Percentiles rank a stretch among this genome's conserved stretches.
phyloP scores from a whole-genome alignment of 257 asterid species.

The Forsythia suspensa region DNA sequence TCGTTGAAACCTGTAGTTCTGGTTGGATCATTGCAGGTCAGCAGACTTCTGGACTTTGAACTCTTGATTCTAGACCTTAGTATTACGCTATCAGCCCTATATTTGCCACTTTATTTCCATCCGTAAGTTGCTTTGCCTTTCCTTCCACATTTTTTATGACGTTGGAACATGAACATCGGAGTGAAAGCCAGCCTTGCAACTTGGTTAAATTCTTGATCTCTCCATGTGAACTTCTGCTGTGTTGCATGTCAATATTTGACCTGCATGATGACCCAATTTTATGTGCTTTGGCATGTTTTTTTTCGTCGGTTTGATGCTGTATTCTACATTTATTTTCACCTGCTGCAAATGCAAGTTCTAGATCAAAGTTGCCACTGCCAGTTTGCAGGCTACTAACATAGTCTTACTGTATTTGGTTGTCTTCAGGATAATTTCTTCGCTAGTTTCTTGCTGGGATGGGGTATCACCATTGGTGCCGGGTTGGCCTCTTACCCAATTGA shows the following conservation, averaged over 20 bases:
- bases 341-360: neutral
- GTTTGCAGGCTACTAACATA: neutral
- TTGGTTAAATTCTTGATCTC: neutral
- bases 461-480: conserved; percentile 17
- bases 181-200: neutral
- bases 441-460: conserved; percentile 15
- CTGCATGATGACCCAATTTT: neutral
- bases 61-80: neutral
- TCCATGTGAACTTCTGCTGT: neutral
- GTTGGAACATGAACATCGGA: neutral
- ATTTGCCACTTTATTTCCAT: neutral
- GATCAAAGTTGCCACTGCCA: neutral
- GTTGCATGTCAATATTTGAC: neutral
- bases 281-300: neutral
- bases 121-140: neutral
- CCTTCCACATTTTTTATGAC: neutral
- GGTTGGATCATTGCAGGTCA: conserved; percentile 31
- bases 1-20: conserved; percentile 36
- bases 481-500: conserved; percentile 16
- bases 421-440: conserved; percentile 9
- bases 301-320: neutral
- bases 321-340: neutral
- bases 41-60: neutral
- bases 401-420: neutral
- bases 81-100: neutral